These are phyloP conservation scores for Macrotyloma uniflorum DNA, from an alignment of 306 rosid genomes.

Conservation along the genomic window DNA sequence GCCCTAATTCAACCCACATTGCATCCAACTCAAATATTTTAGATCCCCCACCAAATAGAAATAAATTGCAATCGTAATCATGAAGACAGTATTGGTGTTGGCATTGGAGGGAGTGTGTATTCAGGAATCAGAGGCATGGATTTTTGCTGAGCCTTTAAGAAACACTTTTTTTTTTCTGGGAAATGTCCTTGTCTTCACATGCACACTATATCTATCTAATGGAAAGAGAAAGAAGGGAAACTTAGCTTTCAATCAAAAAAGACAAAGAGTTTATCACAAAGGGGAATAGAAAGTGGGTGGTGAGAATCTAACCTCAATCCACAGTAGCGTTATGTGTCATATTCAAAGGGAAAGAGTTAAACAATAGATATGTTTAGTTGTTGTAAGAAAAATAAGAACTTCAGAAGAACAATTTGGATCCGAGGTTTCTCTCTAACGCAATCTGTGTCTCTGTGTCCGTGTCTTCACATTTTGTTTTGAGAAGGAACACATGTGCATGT, in stretches of 20 bases:
- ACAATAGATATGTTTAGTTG: conserved; percentile 31
- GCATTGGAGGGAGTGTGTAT: conserved; percentile 53
- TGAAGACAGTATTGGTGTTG: conserved; percentile 44
- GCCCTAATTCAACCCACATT: conserved; percentile 55
- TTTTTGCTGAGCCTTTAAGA: conserved; percentile 78
- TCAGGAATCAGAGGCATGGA: conserved; percentile 63
- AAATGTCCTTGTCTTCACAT: conserved; percentile 54
- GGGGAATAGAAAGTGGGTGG: conserved; percentile 38
- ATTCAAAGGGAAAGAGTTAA: conserved; percentile 30
- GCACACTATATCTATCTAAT: conserved; percentile 51
- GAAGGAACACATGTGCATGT: conserved; percentile 12
- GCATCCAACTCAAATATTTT: conserved; percentile 32
- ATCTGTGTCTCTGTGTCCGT: conserved; percentile 39
- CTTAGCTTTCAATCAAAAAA: conserved; percentile 85
- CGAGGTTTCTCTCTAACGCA: conserved; percentile 59
- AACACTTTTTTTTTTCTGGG: conserved; percentile 51
- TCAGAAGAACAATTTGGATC: conserved; percentile 45
- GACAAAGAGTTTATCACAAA: conserved; percentile 34
- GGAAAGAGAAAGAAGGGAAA: conserved; percentile 44
- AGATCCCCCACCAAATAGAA: conserved; percentile 46
- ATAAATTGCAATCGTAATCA: conserved; percentile 36
- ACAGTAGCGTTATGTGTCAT: conserved; percentile 14
- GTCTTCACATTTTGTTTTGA: conserved; percentile 13
- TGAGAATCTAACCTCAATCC: conserved; percentile 31
- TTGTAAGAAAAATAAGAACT: conserved; percentile 1